phyloP scores from a whole-genome alignment of 371 early-diverging fungal genomes.

The Funneliformis caledonium region DNA sequence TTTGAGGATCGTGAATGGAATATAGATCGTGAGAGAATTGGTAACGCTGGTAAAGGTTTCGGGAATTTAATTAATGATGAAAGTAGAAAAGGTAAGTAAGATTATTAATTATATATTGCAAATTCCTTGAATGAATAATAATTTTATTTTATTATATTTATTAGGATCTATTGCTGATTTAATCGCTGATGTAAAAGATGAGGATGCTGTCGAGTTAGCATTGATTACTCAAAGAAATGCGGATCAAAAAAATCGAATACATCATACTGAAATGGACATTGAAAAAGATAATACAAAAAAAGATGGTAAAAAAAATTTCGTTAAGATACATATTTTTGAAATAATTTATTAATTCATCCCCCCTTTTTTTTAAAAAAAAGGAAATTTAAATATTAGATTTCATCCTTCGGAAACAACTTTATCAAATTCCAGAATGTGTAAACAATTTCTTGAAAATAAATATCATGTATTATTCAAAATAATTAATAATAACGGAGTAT shows the following conservation, averaged over 20 bases:
- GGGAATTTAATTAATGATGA: conserved; percentile 27
- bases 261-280: background rate
- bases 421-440: conserved; percentile 14
- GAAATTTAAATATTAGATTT: background rate
- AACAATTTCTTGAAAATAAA: conserved; percentile 31
- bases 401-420: conserved; percentile 7
- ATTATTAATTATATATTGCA: background rate
- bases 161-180: conserved; percentile 23
- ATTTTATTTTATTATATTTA: background rate
- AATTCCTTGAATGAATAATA: background rate
- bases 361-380: background rate
- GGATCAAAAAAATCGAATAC: background rate
- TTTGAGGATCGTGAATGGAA: conserved; percentile 26
- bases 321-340: background rate
- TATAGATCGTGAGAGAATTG: conserved; percentile 32
- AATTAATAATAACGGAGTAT: conserved; percentile 2
- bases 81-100: conserved; percentile 7
- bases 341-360: background rate
- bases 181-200: conserved; percentile 33
- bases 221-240: conserved; percentile 22
- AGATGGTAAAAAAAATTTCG: background rate
- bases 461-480: conserved; percentile 22
- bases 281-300: background rate
- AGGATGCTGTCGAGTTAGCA: conserved; percentile 30
- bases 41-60: conserved; percentile 30